Base-by-base conservation (phyloP, 257 asterid genomes). In the Ophiorrhiza pumila region DNA sequence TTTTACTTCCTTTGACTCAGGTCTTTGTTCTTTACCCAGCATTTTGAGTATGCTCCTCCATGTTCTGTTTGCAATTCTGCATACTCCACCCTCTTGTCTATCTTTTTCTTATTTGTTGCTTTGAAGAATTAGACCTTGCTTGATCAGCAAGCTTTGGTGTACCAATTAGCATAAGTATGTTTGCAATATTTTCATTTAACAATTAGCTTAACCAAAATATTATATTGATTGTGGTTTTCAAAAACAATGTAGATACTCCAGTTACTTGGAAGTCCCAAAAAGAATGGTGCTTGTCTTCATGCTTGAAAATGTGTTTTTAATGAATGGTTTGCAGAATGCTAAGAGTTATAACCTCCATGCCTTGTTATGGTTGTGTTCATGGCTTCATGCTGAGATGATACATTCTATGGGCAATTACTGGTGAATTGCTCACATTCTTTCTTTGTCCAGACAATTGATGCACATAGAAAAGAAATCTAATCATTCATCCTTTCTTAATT, bases 1-100 rank as follows among this genome's bases (percentile, higher is more conserved):
- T 83, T 61, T 66, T 81, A 71, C 71, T 32, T 65, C 82, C 87
- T 14, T 34, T 83, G 60, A 73, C 64, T 71, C 85, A 83, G 85
- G 87, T 83, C 60, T 61, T 52, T 14, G 25, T 43, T 55, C 61
- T 11, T 71, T 79, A 56, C 42, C 43, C 61, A 39, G 22, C n/a
- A 17, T 58, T 43, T 39, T 66, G 69, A 55, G n/a, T 7, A 37
- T 23, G 6, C 15, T 31, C 52, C 60, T 43, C 31, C 58, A 29
- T 14, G 25, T 58, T 29, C 13, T 42, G 17, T 55, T 29, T 32
- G 25, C 2, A 20, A 63, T 25, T 23, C 4, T 42, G 18, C 61
- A n/a, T 52, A 20, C 14, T 42, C 46, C 32, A 46, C 7, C 9
- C 15, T 27, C 27, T 41, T 59, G 0, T 2, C 56, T 9, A 9